Percentiles rank a stretch among this genome's conserved stretches.
Evolutionary conservation across 163 green algal species (phyloP).

Genomic region (Trebouxiophyceae sp.): DNA sequence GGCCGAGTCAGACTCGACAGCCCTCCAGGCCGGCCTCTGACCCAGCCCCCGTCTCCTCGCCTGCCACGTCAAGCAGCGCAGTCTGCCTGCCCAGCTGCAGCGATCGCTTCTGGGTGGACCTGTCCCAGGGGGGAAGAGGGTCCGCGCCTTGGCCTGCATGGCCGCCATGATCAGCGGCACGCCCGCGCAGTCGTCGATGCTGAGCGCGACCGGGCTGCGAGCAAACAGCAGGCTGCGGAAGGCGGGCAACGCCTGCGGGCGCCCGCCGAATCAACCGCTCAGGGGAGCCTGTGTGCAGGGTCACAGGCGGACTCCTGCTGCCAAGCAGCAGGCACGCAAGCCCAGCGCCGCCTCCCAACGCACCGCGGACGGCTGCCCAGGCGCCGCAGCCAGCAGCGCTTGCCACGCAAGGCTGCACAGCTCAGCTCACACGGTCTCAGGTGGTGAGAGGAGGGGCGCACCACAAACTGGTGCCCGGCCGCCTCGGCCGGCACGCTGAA

Average conservation of each 20-base stretch:
- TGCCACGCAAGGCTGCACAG: too few relatives aligned
- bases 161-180: conserved; percentile 31
- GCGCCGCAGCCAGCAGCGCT: too few relatives aligned
- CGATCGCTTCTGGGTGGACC: neutral
- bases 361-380: too few relatives aligned
- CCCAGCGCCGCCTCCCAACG: too few relatives aligned
- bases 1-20: too few relatives aligned
- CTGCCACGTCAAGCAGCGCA: neutral
- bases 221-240: conserved; percentile 57
- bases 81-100: neutral
- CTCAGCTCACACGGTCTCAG: neutral
- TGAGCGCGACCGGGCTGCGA: conserved; percentile 43
- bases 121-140: neutral
- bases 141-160: conserved; percentile 32
- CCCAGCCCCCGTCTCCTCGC: too few relatives aligned
- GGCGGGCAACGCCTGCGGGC: conserved; percentile 53
- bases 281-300: too few relatives aligned
- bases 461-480: conserved; percentile 26
- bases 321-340: too few relatives aligned
- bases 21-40: too few relatives aligned
- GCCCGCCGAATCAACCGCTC: too few relatives aligned
- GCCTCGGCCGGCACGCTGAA: conserved; percentile 27
- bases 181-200: conserved; percentile 40
- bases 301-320: too few relatives aligned
- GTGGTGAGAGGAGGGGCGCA: conserved; percentile 3